Conservation (phyloP, 805 yeast species). For the Candida qinlingensis region DNA sequence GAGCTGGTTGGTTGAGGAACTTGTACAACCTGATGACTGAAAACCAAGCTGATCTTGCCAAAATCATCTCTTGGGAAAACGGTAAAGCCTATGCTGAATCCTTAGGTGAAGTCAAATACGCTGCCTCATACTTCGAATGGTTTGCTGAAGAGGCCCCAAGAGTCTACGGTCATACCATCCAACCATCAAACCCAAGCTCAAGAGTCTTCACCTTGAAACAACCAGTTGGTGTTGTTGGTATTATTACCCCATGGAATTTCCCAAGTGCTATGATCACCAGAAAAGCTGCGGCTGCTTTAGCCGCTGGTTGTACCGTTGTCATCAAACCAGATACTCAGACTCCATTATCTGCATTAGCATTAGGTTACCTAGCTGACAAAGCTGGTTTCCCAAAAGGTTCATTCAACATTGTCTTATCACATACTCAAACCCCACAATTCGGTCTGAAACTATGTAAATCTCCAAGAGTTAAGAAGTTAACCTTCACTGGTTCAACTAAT, state of each 20-base stretch:
- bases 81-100: slow-evolving; percentile 54
- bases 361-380: slow-evolving; percentile 47
- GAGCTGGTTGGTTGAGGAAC: slow-evolving; percentile 46
- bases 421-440: slow-evolving; percentile 45
- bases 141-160: slow-evolving; percentile 64
- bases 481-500: slow-evolving; percentile 61
- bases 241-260: slow-evolving; percentile 64
- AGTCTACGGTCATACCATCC: slow-evolving; percentile 51
- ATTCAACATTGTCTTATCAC: slow-evolving; percentile 46
- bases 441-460: slow-evolving; percentile 49
- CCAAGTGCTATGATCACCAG: slow-evolving; percentile 65
- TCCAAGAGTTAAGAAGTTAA: slow-evolving; percentile 45
- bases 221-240: slow-evolving; percentile 61
- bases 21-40: slow-evolving; percentile 47
- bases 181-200: slow-evolving; percentile 45
- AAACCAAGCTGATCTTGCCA: slow-evolving; percentile 52
- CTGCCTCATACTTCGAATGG: slow-evolving; percentile 83
- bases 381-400: slow-evolving; percentile 61
- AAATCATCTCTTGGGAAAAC: slow-evolving; percentile 53
- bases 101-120: slow-evolving; percentile 50
- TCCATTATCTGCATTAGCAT: slow-evolving; percentile 54
- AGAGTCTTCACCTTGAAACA: slow-evolving; percentile 50
- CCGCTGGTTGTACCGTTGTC: slow-evolving; percentile 60
- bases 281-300: slow-evolving; percentile 59
- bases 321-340: slow-evolving; percentile 60